Evolutionary conservation across 1,139 yeast species (phyloP), one percentile per base, ranked within the genome.

Genomic region (Yamadazyma oceani): DNA sequence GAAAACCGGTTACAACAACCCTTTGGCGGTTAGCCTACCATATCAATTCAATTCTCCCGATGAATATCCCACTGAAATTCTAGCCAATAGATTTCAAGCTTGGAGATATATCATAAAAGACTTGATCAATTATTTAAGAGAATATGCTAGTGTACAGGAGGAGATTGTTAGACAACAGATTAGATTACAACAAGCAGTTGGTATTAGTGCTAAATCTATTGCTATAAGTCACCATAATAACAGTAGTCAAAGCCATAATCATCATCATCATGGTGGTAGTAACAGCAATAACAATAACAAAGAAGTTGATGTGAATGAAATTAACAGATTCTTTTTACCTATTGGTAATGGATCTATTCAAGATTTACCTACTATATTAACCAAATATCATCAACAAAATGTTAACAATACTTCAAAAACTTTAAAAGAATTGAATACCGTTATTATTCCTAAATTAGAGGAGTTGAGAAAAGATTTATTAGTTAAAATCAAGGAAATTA

Each of bases 401-500:
- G 90, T 89, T 1, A 64, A 78, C 14, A 70, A 78, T 35, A 82
- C 89, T 2, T 76, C 81, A 30, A 73, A 79, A 41, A 76, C 89
- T 0, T 75, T 87, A 19, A 84, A 82, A 56, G 96, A 88, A 51
- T 69, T 89, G 43, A 77, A 73, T 40, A 66, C 70, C 34, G 75
- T 79, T 26, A 78, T 88, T 13, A 78, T 90, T 34, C 97, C 97
- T 30, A 77, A 94, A 46, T 69, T 90, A 31, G 96, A 88, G 55
- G 96, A 86, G 52, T 71, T 90, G 51, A 76, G 94, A 51, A 76
- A 87, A 44, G 97, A 89, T 58, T 68, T 90, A 43, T 62, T 85
- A 43, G 81, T 87, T 36, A 89, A 90, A 57, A 87, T 89, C 45
- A 88, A 85, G 60, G 97, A 90, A 60, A 89, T 90, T 51, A 85